phyloP scores from a whole-genome alignment of 169 alveolate genomes.

The Cystoisospora suis region DNA sequence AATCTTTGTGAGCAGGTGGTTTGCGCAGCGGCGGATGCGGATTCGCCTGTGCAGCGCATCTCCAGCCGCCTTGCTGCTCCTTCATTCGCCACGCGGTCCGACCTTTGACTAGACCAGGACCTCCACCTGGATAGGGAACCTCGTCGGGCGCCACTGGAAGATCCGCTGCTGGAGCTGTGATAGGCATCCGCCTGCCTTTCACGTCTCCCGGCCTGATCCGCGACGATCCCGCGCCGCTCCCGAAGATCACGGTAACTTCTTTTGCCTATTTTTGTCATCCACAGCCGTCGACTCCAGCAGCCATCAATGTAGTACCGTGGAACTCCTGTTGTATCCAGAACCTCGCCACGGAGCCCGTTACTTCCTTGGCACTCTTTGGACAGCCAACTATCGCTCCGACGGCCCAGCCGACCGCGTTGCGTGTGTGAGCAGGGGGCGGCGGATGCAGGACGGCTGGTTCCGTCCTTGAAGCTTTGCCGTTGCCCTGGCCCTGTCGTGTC shows the following conservation, averaged over 20 bases:
- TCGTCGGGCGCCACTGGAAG: not conserved
- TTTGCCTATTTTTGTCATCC: not conserved
- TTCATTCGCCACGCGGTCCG: too few relatives aligned
- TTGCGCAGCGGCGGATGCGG: too few relatives aligned
- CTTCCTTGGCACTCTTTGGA: not conserved
- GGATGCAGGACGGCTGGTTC: not conserved
- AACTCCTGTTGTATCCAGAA: not conserved
- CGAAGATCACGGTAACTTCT: not conserved
- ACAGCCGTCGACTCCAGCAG: slow-evolving; percentile 31
- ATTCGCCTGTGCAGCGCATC: too few relatives aligned
- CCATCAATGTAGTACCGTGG: slow-evolving; percentile 28
- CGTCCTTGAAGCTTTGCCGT: too few relatives aligned
- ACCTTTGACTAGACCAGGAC: too few relatives aligned
- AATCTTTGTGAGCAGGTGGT: too few relatives aligned
- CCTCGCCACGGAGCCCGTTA: not conserved
- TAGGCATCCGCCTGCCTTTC: too few relatives aligned
- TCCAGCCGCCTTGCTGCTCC: too few relatives aligned
- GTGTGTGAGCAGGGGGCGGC: not conserved
- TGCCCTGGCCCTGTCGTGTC: too few relatives aligned
- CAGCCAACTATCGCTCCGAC: not conserved
- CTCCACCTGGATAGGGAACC: too few relatives aligned
- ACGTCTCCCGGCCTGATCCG: too few relatives aligned
- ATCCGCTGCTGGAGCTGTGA: not conserved
- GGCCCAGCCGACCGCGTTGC: not conserved
- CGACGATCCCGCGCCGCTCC: not conserved